phyloP scores from a whole-genome alignment of 495 filamentous ascomycete genomes.

The Penicillium odoratum region DNA sequence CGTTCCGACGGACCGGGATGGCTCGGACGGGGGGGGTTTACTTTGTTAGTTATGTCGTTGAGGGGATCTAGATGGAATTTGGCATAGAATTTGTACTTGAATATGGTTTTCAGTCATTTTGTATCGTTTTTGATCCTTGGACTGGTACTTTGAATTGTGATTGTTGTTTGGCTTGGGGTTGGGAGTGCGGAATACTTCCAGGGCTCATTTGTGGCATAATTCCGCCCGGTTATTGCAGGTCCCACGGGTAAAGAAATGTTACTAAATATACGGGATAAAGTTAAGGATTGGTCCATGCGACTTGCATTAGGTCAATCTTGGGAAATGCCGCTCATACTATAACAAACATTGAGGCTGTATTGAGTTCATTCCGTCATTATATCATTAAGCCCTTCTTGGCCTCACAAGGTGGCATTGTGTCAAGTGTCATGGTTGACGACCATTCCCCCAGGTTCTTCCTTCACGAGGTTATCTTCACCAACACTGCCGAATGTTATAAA shows the following conservation, averaged over 20 bases:
- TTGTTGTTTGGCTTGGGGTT: not conserved
- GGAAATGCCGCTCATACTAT: not conserved
- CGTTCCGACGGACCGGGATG: slow-evolving; percentile 1
- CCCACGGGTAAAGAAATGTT: not conserved
- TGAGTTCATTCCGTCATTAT: slow-evolving; percentile 13
- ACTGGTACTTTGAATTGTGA: not conserved
- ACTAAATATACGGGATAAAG: not conserved
- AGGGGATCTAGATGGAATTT: not conserved
- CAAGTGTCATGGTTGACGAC: not conserved
- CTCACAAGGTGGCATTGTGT: not conserved
- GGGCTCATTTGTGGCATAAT: not conserved
- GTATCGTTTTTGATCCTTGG: not conserved
- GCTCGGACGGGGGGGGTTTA: not conserved
- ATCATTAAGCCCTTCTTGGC: not conserved
- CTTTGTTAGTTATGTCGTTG: not conserved
- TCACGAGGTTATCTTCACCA: not conserved
- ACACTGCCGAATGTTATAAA: not conserved
- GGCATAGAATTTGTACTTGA: not conserved
- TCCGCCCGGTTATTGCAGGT: slow-evolving; percentile 3
- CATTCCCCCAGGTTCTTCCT: not conserved
- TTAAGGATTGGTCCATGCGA: not conserved
- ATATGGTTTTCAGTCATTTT: not conserved
- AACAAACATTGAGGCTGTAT: slow-evolving; percentile 12
- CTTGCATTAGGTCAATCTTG: not conserved
- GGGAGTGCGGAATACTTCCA: slow-evolving; percentile 5